Percentiles rank a stretch among this genome's conserved stretches.
Conservation (phyloP, 768 basidiomycete species). For the Naganishia friedmannii region DNA sequence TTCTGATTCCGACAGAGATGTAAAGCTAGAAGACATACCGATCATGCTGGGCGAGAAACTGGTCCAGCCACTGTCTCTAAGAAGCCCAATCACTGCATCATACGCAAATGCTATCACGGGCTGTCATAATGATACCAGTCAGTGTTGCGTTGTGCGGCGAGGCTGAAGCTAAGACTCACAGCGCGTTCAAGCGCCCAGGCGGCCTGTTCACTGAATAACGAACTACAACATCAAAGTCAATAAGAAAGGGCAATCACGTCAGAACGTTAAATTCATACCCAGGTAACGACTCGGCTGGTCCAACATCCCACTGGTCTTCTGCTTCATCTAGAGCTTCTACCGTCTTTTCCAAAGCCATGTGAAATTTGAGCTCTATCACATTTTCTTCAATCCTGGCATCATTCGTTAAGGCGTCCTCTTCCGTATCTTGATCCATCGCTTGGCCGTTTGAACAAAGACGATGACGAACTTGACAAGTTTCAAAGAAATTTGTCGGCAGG, state of each 20-base stretch:
- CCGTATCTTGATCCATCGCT: conserved; percentile 14
- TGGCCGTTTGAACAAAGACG: neutral
- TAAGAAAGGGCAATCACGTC: neutral
- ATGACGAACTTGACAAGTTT: conserved; percentile 25
- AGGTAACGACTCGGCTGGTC: conserved; percentile 26
- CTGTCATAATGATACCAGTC: neutral
- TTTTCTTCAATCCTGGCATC: conserved; percentile 24
- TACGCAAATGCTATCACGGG: conserved; percentile 14
- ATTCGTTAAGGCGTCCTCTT: too few relatives aligned
- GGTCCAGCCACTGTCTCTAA: conserved; percentile 18
- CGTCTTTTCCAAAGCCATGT: conserved; percentile 38
- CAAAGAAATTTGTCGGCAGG: conserved; percentile 41
- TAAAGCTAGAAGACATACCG: neutral
- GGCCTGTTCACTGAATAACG: conserved; percentile 43
- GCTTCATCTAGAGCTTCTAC: conserved; percentile 42
- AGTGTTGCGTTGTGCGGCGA: neutral
- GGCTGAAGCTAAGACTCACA: conserved; percentile 25
- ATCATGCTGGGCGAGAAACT: neutral
- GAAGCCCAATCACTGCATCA: conserved; percentile 4
- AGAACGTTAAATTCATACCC: neutral
- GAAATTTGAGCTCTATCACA: conserved; percentile 36
- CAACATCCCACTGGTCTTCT: conserved; percentile 37
- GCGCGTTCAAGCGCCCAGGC: conserved; percentile 45
- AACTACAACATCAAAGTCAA: neutral
- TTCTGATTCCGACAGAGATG: too few relatives aligned